A percentile compares a stretch with the other conserved stretches of the same genome.
Evolutionary conservation across 2,329 filamentous ascomycete genomes (phyloP).

Genomic region (Cladosporium sp.): DNA sequence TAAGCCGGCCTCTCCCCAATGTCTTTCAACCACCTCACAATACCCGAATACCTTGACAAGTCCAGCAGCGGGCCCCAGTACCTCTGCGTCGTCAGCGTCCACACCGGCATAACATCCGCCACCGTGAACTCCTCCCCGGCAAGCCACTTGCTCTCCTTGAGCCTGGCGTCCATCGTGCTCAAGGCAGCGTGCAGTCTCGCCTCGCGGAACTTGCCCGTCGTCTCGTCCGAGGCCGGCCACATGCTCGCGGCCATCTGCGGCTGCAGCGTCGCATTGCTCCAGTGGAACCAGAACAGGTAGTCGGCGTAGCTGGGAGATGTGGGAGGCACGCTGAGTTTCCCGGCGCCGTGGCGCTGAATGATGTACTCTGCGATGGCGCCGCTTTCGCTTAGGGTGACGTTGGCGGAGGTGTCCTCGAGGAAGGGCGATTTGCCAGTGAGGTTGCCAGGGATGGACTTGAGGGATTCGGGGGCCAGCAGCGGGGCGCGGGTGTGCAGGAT

Average conservation of each 20-base stretch:
- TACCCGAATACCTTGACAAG: constrained; percentile 26
- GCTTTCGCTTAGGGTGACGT: constrained; percentile 58
- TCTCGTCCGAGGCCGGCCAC: constrained; percentile 34
- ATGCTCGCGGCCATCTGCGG: constrained; percentile 38
- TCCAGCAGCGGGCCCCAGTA: constrained; percentile 46
- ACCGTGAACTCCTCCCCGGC: constrained; percentile 63
- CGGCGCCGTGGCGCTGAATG: constrained; percentile 53
- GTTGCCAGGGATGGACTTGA: constrained; percentile 32
- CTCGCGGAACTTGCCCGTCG: constrained; percentile 33
- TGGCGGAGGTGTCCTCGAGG: constrained; percentile 55
- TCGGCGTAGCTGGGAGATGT: constrained; percentile 55
- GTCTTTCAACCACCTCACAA: constrained; percentile 35
- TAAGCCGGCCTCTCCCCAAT: constrained; percentile 31
- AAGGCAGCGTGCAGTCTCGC: constrained; percentile 44
- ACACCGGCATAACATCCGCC: constrained; percentile 66
- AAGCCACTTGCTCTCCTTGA: constrained; percentile 54
- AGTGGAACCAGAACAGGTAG: constrained; percentile 62
- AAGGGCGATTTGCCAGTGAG: constrained; percentile 60
- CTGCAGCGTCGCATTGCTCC: constrained; percentile 42
- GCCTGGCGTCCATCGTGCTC: constrained; percentile 49
- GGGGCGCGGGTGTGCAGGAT: constrained; percentile 49
- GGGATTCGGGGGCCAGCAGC: constrained; percentile 30
- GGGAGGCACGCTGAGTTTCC: constrained; percentile 50
- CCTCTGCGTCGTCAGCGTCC: constrained; percentile 61
- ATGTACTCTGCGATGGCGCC: constrained; percentile 65